Base-by-base conservation (phyloP, 768 basidiomycete genomes). In the Goffeauzyma gilvescens region DNA sequence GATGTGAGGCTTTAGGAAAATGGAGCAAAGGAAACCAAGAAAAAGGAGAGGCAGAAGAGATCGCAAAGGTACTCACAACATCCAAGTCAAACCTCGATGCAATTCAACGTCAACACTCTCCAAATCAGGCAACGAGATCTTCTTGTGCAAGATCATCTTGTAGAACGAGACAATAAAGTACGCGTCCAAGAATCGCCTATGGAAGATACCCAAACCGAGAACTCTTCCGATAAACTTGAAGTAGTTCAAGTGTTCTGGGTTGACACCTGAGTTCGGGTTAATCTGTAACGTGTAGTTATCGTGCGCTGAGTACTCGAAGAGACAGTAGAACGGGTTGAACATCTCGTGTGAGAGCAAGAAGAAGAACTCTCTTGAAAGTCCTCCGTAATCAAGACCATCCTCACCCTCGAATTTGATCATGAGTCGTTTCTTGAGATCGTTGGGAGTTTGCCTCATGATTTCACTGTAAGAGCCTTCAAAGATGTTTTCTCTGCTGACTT, bases 351-450 rank as follows among this genome's bases (percentile, higher is more conserved):
- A 96, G 36, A 98, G 73, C 45, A 98, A 69, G 81, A 96, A 98
- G 74, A 98, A 98, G 72, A 96, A 98, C 68, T 98, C 93, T 70
- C 89, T 78, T 30, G 89, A 93, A 44, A 96, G 68, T 65, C 93
- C 93, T 61, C 93, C 93, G 61, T 98, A 98, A 70, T 98, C 93
- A 51, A 96, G 67, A 61, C 93, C 93, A 63, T 96, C 93, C 63
- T 98, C 93, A 24, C 93, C 93, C 55, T 93, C 89, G 65, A 98
- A 98, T 68, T 96, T 98, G 69, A 96, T 96, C 93, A 96, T 96
- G 53, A 96, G 65, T 35, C 93, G 72, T 69, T 98, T 98, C 77
- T 95, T 96, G 55, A 98, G 65, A 65, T 98, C 93, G 59, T 82
- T 93, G 4, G 93, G 90, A 10, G 85, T 89, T 69, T 96, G 93